Base-by-base conservation (phyloP, 768 basidiomycete species). In the Lanmaoa pseudosensibilis region DNA sequence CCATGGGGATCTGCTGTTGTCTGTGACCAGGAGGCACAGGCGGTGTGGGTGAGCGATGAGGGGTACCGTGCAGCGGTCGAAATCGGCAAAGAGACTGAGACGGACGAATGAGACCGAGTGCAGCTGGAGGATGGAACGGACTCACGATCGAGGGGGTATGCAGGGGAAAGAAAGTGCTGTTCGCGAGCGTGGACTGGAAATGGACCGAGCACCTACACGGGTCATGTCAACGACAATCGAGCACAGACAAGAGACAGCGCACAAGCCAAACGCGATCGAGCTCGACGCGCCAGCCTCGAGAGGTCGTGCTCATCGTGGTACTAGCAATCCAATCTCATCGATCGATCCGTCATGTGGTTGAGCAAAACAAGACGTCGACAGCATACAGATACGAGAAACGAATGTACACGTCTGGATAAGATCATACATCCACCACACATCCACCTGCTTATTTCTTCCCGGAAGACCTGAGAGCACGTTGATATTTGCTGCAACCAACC, bases 181-280 rank as follows among this genome's bases (percentile, higher is more conserved):
- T 93, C 92, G 64, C 91, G 78, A 12, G 91, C 90, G 56, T 90
- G 88, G 33, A 89, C 81, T 3, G 91, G 90, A 68, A 93, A 93
- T 0, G 91, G 92, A 0, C 90, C 92, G 13, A 94, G 80, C 12
- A 90, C 82, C 87, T 90, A 48, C 40, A 46, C 5, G 16, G n/a
- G 34, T 18, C 25, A 23, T 6, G 46, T 62, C 54, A 54, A 44
- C 16, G 43, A 46, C 23, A 10, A 15, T 10, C 40, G 11, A 10
- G 36, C 49, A 10, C 47, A 45, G 38, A 52, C 54, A 5, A 45
- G 43, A 40, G 9, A 40, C 12, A 9, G 41, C 69, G 59, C 45
- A 73, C 69, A 64, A 67, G 62, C 71, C 71, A 73, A 15, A 58
- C 61, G 7, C 21, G 34, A n/a, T 67, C 65, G 45, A 71, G 59